These are phyloP conservation scores for Paramyrothecium roridum DNA, from an alignment of 2,329 filamentous ascomycete genomes.

Conservation along the genomic window DNA sequence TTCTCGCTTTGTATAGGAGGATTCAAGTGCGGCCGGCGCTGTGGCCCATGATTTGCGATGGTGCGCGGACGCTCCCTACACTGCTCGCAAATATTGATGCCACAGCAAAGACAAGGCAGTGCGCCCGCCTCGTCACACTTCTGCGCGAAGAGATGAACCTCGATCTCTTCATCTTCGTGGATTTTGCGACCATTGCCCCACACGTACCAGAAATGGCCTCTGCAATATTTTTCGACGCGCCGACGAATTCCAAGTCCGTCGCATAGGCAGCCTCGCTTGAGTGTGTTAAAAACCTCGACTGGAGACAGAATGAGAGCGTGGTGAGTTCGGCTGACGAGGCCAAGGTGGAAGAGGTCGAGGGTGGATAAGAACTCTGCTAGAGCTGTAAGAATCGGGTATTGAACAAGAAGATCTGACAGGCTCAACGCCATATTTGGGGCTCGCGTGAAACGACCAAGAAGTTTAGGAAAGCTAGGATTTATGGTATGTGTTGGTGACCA, in stretches of 20 bases:
- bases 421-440: neutral
- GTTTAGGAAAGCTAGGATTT: no score
- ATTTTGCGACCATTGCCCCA: neutral
- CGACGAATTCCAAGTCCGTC: conserved; percentile 10
- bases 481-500: no score
- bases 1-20: neutral
- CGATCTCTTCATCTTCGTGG: conserved; percentile 3
- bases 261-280: conserved; percentile 5
- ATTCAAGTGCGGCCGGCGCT: conserved; percentile 7
- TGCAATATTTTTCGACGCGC: neutral
- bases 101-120: conserved; percentile 2
- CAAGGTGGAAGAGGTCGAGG: conserved; percentile 5
- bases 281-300: conserved; percentile 2
- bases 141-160: conserved; percentile 6
- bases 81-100: conserved; percentile 8
- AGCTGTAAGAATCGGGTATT: conserved; percentile 5
- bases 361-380: conserved; percentile 6
- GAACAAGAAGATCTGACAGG: neutral
- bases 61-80: conserved; percentile 6
- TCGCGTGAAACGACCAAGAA: no score
- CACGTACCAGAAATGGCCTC: neutral
- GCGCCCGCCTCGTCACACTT: conserved; percentile 4
- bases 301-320: conserved; percentile 4
- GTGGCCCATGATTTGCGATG: neutral
- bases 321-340: conserved; percentile 2